Evolutionary conservation across 495 filamentous ascomycete genomes (phyloP).

Genomic region (Penicillium maclennaniae): DNA sequence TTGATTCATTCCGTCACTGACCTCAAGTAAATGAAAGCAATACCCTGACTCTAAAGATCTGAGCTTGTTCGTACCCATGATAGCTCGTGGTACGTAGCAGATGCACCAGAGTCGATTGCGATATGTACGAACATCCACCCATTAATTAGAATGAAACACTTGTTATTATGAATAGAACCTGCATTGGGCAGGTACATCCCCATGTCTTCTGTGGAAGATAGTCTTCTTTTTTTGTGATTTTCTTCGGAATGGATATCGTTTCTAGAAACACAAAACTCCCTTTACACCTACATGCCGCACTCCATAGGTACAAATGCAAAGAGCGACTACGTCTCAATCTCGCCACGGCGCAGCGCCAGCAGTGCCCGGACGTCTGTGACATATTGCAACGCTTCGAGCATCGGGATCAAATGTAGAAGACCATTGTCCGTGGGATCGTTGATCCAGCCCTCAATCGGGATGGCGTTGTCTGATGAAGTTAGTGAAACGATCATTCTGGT

Average conservation of each 20-base stretch:
- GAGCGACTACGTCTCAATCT: slow-evolving; percentile 48
- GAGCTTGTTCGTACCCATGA: neutral
- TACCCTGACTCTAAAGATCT: too few species aligned
- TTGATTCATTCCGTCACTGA: too few species aligned
- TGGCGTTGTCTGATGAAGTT: slow-evolving; percentile 28
- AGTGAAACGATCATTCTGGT: neutral
- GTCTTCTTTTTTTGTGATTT: slow-evolving; percentile 8
- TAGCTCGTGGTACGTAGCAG: neutral
- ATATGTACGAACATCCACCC: slow-evolving; percentile 13
- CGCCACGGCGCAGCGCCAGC: slow-evolving; percentile 80
- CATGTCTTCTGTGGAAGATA: slow-evolving; percentile 8
- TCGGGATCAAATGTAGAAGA: slow-evolving; percentile 84
- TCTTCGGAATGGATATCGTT: slow-evolving; percentile 13
- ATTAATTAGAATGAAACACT: slow-evolving; percentile 12
- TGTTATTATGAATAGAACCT: slow-evolving; percentile 10
- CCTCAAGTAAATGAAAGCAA: too few species aligned
- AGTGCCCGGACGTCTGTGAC: slow-evolving; percentile 91
- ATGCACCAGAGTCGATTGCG: neutral
- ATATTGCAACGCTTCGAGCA: slow-evolving; percentile 92
- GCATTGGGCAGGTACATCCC: neutral
- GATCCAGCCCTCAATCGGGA: slow-evolving; percentile 41
- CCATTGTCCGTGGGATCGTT: slow-evolving; percentile 68
- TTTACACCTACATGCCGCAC: slow-evolving; percentile 20
- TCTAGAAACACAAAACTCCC: slow-evolving; percentile 17
- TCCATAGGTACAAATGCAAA: slow-evolving; percentile 14